Percentiles rank a stretch among this genome's conserved stretches.
phyloP scores from a whole-genome alignment of 106 monocot species.

The Iris macrosiphon region DNA sequence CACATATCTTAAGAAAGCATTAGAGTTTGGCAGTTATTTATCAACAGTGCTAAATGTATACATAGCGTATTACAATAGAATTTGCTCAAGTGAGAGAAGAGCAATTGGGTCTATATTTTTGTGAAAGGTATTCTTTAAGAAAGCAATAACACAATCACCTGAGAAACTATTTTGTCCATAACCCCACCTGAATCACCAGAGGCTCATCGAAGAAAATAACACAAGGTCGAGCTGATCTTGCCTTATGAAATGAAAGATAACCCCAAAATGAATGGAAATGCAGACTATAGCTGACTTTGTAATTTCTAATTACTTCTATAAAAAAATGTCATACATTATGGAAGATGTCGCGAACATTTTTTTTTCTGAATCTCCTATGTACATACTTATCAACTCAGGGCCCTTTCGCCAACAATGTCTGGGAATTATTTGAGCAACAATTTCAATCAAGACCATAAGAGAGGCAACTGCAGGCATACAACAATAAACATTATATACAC shows the following conservation, averaged over 20 bases:
- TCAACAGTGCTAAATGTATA: too few relatives aligned
- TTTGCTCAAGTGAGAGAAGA: too few relatives aligned
- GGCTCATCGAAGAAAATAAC: slow-evolving; percentile 99
- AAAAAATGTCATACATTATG: slow-evolving; percentile 56
- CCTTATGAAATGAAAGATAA: slow-evolving; percentile 33
- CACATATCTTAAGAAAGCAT: too few relatives aligned
- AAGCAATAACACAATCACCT: too few relatives aligned
- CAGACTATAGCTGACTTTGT: background rate
- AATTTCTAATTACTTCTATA: too few relatives aligned
- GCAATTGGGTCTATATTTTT: too few relatives aligned
- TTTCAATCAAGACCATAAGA: slow-evolving; percentile 8
- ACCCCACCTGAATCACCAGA: slow-evolving; percentile 99
- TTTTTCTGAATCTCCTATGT: slow-evolving; percentile 99
- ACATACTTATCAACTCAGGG: slow-evolving; percentile 97
- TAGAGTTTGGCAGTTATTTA: too few relatives aligned
- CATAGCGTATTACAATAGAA: too few relatives aligned
- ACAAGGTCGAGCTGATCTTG: slow-evolving; percentile 95
- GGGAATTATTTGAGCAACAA: slow-evolving; percentile 4
- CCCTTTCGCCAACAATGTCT: slow-evolving; percentile 98
- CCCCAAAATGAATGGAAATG: background rate
- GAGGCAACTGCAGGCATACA: slow-evolving; percentile 62
- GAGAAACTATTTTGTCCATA: slow-evolving; percentile 99
- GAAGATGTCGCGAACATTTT: slow-evolving; percentile 97
- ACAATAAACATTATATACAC: too few relatives aligned
- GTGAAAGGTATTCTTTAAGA: too few relatives aligned